Evolutionary conservation across 31 red algal genomes (phyloP), one percentile per base, ranked within the genome.

Genomic region (Odonthalia washingtoniensis): DNA sequence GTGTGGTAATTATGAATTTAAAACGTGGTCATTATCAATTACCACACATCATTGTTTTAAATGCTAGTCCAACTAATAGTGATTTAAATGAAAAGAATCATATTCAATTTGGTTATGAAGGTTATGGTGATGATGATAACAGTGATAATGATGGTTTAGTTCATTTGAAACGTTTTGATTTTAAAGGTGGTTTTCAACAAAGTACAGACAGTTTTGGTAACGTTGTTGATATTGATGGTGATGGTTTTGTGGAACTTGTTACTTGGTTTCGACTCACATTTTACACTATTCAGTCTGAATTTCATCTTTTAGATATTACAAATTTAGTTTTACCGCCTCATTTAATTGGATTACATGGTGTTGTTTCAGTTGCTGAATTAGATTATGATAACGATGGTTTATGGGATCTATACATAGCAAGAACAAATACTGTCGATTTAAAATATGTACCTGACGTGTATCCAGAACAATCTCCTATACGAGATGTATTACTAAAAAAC

Each of bases 331-430:
- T 82, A 42, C 78, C 78, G 33, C 46, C 57, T 18, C 53, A 36
- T 3, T 1, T 68, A 61, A 14, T 57, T 21, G 2, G 31, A 37
- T 82, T 65, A 26, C 40, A 33, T 12, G 78, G 78, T 9, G 78
- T 82, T 40, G 62, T 62, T 9, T 49, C 57, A 0, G 61, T 82
- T 3, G 78, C 78, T 33, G 78, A 82, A 38, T n/a, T 82, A 31
- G 78, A 82, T 39, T 82, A 41, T 82, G 78, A 82, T 26, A 82
- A 82, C 62, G 78, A 82, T 27, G 78, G 78, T 2, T 40, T 46
- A n/a, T 82, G 61, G 36, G 78, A 82, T 39, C 78, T 82, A 2
- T 82, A 82, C 78, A 27, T 82, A 36, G 78, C 78, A 27, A 49
- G 78, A 26, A 38, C 78, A 2, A 53, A 62, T 35, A 67, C 66